Base-by-base conservation (phyloP, 306 rosid species). In the Ammopiptanthus mongolicus region DNA sequence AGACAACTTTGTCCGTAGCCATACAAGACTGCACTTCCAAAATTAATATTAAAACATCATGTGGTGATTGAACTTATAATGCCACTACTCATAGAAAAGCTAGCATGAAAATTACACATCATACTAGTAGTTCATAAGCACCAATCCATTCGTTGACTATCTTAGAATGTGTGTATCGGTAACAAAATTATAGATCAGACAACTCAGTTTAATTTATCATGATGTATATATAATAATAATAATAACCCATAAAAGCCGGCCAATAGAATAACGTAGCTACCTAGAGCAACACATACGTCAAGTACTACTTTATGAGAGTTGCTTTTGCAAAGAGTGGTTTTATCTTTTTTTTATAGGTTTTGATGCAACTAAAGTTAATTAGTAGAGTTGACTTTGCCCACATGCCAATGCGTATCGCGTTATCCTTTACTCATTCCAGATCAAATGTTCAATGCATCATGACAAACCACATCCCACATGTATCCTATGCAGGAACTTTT, bases 361-460 rank as follows among this genome's bases (percentile, higher is more conserved):
- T 2, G 17, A 61, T 47, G 36, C 41, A 50, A 36, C 29, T 47
- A n/a, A 42, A 36, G 19, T 52, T 41, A 41, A 10, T n/a, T 34
- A 53, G 70, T 42, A 69, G 47, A 79, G 78, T 71, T 79, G 83
- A 71, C 67, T 71, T 31, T 64, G n/a, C n/a, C 13, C 74, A 55
- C 69, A 50, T 36, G 78, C 28, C 36, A 71, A 25, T 52, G 11
- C 21, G 31, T 13, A 29, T 6, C 42, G 8, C 61, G 44, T 1
- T 50, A 25, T 25, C 46, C 61, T 11, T 11, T 56, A 33, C 1
- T 48, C 36, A 7, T 31, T 19, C 37, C 6, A 15, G n/a, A n/a
- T n/a, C n/a, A n/a, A n/a, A n/a, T n/a, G 65, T 69, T 61, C 48
- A 58, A 70, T 58, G 67, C 65, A 69, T 44, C 69, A 56, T 46